Evolutionary conservation across 2,329 filamentous ascomycete species (phyloP).

Genomic region (Rutstroemia sp.): DNA sequence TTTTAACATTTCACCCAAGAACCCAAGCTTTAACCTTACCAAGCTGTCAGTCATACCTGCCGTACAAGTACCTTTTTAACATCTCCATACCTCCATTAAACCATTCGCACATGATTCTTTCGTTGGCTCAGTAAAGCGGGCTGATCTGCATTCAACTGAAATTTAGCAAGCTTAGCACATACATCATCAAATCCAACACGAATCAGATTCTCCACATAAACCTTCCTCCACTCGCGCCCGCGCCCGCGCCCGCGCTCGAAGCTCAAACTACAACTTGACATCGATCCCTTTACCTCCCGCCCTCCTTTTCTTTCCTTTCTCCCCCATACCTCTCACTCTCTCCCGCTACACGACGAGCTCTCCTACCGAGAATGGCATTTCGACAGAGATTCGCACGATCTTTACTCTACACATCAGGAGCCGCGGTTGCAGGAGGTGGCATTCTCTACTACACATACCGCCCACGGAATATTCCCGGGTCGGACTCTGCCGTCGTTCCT

Average conservation of each 20-base stretch:
- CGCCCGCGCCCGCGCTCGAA: neutral
- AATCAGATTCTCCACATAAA: neutral
- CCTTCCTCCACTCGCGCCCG: neutral
- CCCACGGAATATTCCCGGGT: slow-evolving; percentile 64
- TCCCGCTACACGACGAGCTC: neutral
- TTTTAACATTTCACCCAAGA: neutral
- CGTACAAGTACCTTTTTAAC: neutral
- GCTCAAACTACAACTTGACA: neutral
- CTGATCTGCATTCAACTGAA: slow-evolving; percentile 6
- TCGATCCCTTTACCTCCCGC: slow-evolving; percentile 1
- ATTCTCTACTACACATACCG: slow-evolving; percentile 52
- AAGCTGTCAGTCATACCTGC: neutral
- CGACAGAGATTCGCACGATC: slow-evolving; percentile 38
- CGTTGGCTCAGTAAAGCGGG: slow-evolving; percentile 1
- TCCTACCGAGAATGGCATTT: slow-evolving; percentile 28
- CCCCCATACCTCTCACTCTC: slow-evolving; percentile 2
- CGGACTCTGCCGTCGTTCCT: slow-evolving; percentile 59
- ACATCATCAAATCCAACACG: slow-evolving; percentile 3
- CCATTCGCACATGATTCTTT: neutral
- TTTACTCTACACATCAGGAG: slow-evolving; percentile 43
- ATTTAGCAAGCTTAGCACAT: slow-evolving; percentile 2
- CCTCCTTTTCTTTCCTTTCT: slow-evolving; percentile 16
- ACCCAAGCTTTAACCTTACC: neutral
- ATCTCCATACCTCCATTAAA: neutral
- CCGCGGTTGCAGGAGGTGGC: slow-evolving; percentile 37